A percentile compares a stretch with the other conserved stretches of the same genome.
Evolutionary conservation across 768 basidiomycete species (phyloP).

Genomic region (Boletales sp.): DNA sequence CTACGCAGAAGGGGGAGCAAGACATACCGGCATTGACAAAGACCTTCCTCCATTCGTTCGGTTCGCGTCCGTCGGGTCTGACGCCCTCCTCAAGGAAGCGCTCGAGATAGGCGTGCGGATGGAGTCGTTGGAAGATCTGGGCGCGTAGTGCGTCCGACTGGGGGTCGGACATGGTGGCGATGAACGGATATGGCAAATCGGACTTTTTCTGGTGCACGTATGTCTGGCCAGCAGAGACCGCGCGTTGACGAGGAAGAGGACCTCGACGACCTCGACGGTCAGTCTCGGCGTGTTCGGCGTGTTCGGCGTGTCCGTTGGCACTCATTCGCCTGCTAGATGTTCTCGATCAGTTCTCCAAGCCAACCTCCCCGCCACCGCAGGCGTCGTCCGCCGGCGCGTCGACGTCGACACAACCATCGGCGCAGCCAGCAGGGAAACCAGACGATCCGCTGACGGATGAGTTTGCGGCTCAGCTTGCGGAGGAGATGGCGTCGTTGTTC

Average conservation of each 20-base stretch:
- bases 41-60: conserved; percentile 68
- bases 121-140: conserved; percentile 78
- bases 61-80: conserved; percentile 80
- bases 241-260: conserved; percentile 36
- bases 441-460: conserved; percentile 22
- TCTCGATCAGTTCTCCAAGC: conserved; percentile 40
- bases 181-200: conserved; percentile 2
- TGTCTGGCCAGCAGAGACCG: conserved; percentile 13
- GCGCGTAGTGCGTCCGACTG: conserved; percentile 27
- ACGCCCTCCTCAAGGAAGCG: conserved; percentile 76
- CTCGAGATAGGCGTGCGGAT: conserved; percentile 85
- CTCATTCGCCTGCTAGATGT: conserved; percentile 37
- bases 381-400: conserved; percentile 13
- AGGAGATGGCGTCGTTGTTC: conserved; percentile 45
- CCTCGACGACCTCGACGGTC: conserved; percentile 43
- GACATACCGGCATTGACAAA: conserved; percentile 75
- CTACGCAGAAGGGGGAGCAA: not conserved
- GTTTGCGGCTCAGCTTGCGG: conserved; percentile 38
- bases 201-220: not conserved
- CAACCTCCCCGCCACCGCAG: conserved; percentile 12
- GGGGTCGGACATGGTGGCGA: conserved; percentile 3
- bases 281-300: not conserved
- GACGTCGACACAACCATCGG: conserved; percentile 16
- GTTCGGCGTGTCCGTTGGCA: not conserved
- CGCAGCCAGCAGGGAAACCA: conserved; percentile 8